Evolutionary conservation across 441 rosid genomes (phyloP).

Genomic region (Populus hybrid): DNA sequence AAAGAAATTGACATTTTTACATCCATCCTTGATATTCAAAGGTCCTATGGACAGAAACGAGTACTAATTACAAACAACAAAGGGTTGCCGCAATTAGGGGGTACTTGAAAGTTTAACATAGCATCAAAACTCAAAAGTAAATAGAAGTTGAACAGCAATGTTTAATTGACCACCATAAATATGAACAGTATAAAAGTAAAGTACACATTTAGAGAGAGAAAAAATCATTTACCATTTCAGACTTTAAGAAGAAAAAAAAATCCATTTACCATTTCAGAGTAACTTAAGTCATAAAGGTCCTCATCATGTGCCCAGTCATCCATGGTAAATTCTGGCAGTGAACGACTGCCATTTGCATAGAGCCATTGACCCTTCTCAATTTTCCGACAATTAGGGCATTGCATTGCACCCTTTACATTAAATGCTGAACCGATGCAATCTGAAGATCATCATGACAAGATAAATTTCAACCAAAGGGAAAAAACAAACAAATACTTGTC

Average conservation of each 20-base stretch:
- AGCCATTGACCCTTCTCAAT: conserved; percentile 88
- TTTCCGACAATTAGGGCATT: conserved; percentile 92
- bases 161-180: neutral
- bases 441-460: conserved; percentile 30
- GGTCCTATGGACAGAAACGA: neutral
- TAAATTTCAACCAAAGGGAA: conserved; percentile 6
- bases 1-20: neutral
- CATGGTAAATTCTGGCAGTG: conserved; percentile 57
- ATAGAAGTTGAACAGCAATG: neutral
- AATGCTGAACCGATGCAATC: conserved; percentile 97
- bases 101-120: neutral
- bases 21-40: neutral
- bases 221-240: neutral
- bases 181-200: conserved; percentile 2
- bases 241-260: neutral
- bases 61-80: neutral
- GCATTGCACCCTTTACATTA: conserved; percentile 88
- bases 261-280: conserved; percentile 63
- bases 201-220: neutral
- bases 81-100: neutral
- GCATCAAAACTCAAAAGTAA: neutral
- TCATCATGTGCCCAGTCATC: conserved; percentile 77
- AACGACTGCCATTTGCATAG: conserved; percentile 63
- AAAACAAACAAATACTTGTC: neutral
- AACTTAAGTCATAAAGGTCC: conserved; percentile 55